phyloP scores from a whole-genome alignment of 2,329 filamentous ascomycete genomes.

The Akanthomyces muscarius region DNA sequence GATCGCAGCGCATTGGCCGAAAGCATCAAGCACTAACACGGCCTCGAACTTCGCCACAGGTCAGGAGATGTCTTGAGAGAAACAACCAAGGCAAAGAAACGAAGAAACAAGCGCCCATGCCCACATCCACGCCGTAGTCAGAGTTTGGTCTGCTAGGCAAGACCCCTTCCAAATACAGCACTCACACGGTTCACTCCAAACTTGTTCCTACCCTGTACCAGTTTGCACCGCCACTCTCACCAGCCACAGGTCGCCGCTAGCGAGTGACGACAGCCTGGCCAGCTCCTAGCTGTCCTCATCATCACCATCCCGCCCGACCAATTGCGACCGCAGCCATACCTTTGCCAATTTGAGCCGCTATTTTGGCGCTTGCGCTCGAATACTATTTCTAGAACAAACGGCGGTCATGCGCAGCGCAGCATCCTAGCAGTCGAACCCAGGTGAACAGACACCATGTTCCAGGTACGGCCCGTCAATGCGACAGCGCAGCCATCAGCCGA shows the following conservation, averaged over 20 bases:
- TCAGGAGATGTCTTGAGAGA: too few relatives aligned
- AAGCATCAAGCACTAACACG: too few relatives aligned
- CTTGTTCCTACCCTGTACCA: neutral
- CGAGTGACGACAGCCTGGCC: conserved; percentile 6
- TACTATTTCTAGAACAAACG: too few relatives aligned
- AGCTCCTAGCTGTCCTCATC: neutral
- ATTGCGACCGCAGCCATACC: neutral
- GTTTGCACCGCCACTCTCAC: conserved; percentile 8
- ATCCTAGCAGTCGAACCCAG: neutral
- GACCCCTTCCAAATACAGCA: too few relatives aligned
- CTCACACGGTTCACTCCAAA: neutral
- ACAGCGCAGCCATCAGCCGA: neutral
- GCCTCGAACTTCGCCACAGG: too few relatives aligned
- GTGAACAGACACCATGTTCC: conserved; percentile 14
- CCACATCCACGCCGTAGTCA: too few relatives aligned
- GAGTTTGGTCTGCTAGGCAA: too few relatives aligned
- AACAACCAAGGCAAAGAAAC: too few relatives aligned
- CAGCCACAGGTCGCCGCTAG: conserved; percentile 10
- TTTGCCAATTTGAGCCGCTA: neutral
- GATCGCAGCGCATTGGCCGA: too few relatives aligned
- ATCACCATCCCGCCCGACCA: neutral
- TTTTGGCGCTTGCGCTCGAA: neutral
- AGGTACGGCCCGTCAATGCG: neutral
- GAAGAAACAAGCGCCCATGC: too few relatives aligned
- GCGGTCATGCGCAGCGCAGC: conserved; percentile 9